Evolutionary conservation across 148 eudicot genomes (phyloP), one percentile per base, ranked within the genome.

Genomic region (Oxyria digyna): DNA sequence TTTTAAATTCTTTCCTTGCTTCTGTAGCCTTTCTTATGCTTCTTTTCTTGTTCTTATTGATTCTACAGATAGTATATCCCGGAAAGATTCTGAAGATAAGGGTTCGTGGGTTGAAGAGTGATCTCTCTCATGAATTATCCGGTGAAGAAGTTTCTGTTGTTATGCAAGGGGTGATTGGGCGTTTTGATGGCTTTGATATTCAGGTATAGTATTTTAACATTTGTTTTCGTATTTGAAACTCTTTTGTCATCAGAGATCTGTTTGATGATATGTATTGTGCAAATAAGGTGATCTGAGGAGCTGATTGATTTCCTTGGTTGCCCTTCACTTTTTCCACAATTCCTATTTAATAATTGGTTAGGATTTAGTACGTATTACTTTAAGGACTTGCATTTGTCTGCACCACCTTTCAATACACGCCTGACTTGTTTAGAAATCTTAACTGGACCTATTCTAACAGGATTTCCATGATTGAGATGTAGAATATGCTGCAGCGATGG

Each of bases 101-200:
- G 71, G 89, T 94, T 26, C 91, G 93, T 70, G 97, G 91, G 18
- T 85, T 84, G 52, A 90, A 87, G 74, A 84, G 74, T 77, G 96
- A 87, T 76, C 76, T 84, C 38, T 74, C 79, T 1, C 85, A 84
- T 76, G 89, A 88, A 72, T 48, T 89, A 78, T 88, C 97, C 8
- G 76, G 87, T 14, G 97, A 94, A 80, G 99, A 90, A 79, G 85
- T 94, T 74, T 90, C 87, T 63, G 84, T 85, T 43, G 89, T 91
- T 63, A 81, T 90, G 92, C 82, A 87, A 50, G 90, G 92, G 13
- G 85, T 81, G 71, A 70, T 94, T 73, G 99, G 92, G 50, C 96
- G 99, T 52, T 86, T 94, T 73, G 97, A 88, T 74, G 97, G 97
- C 63, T 73, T 86, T 78, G 91, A 91, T 78, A 82, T 94, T 37